Conservation (phyloP, 2,329 filamentous ascomycete species). For the Berkeleyomyces basicola region DNA sequence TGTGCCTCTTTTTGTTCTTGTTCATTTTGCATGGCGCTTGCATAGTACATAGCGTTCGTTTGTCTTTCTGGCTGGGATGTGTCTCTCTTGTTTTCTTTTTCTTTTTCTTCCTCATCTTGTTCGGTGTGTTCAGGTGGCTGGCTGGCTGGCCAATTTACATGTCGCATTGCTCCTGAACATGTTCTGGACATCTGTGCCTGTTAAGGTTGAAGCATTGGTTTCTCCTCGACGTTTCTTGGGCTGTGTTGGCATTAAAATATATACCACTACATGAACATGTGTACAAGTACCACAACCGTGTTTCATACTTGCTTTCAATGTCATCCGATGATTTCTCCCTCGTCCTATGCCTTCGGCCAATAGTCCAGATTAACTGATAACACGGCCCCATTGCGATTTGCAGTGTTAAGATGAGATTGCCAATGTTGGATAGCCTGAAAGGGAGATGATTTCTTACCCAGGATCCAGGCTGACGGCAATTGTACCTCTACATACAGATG, state of each 20-base stretch:
- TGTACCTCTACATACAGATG: too few species aligned
- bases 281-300: too few species aligned
- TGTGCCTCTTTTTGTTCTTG: constrained; percentile 10
- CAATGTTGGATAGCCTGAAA: background rate
- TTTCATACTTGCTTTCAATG: background rate
- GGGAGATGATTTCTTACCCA: background rate
- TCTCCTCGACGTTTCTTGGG: background rate
- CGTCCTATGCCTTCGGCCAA: background rate
- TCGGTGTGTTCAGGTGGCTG: background rate
- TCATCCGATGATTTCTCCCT: background rate
- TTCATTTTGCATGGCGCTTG: constrained; percentile 1
- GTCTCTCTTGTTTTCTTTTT: background rate
- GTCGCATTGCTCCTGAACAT: background rate
- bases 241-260: too few species aligned
- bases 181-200: background rate
- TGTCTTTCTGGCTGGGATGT: background rate
- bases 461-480: background rate
- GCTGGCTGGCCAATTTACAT: background rate
- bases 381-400: background rate
- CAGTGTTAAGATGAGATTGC: background rate
- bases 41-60: background rate
- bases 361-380: background rate
- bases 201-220: background rate
- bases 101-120: background rate
- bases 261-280: too few species aligned